These are phyloP conservation scores for Fusarium hainanense DNA, from an alignment of 2,329 filamentous ascomycete species.

Conservation along the genomic window DNA sequence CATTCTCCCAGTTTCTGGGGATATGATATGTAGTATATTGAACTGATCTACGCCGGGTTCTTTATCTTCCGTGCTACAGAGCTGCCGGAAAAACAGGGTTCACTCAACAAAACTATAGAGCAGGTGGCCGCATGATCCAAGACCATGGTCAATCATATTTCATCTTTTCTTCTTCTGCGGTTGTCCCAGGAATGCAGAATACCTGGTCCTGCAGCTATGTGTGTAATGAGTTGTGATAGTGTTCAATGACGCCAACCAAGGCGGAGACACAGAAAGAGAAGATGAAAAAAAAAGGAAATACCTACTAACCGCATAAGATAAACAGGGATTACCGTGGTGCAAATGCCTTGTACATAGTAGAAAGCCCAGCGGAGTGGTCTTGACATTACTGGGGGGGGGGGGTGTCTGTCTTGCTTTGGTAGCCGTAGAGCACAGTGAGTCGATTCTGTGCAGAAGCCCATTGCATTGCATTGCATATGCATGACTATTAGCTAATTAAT, in stretches of 20 bases:
- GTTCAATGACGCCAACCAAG: conserved; percentile 11
- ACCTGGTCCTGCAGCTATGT: neutral
- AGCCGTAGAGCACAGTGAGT: neutral
- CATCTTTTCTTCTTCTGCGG: neutral
- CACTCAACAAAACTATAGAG: neutral
- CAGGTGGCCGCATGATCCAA: neutral
- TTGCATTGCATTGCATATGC: conserved; percentile 8
- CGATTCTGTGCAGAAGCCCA: neutral
- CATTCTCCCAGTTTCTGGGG: too few species aligned
- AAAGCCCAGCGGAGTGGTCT: neutral
- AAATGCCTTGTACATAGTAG: neutral
- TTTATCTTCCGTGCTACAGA: neutral
- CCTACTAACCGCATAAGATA: neutral
- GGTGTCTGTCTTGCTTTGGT: neutral
- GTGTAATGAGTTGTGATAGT: neutral
- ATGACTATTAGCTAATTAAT: neutral
- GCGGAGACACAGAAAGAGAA: neutral
- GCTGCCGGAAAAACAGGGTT: neutral
- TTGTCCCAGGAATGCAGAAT: conserved; percentile 16
- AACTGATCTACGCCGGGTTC: conserved; percentile 7
- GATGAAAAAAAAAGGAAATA: conserved; percentile 3
- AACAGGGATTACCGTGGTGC: neutral
- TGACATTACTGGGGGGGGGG: neutral
- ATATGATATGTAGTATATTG: neutral
- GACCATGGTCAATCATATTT: neutral